Evolutionary conservation across 805 yeast species (phyloP), one percentile per base, ranked within the genome.

Genomic region (Candida nemodendra): DNA sequence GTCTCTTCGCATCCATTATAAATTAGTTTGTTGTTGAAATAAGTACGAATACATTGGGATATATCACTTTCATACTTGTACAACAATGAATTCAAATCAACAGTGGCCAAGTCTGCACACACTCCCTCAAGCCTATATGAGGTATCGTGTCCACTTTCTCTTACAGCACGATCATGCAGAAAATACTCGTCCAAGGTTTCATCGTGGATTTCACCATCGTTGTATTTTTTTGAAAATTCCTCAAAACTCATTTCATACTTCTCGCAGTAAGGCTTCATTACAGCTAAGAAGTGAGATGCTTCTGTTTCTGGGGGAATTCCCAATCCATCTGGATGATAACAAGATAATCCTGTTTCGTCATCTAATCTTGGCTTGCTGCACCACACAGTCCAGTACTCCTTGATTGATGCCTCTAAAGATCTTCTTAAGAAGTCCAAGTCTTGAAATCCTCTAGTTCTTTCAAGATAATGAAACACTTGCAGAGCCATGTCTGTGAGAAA

Each of bases 231-330:
- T 45, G 82, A 77, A 57, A 88, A 87, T 32, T 80, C 82, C 30
- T 77, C 81, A 34, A 81, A 59, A 0, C 78, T 38, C 7, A 79
- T 54, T 2, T 71, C 61, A 56, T 85, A 66, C 57, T 86, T 87
- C 33, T 73, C 63, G 26, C 84, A 79, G 54, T 75, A 87, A 3
- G 91, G 89, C 34, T 62, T 54, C 49, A 91, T 66, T 9, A 89
- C 73, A 2, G 83, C 71, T 48, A 78, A 76, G 56, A 91, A 91
- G 66, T 93, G 99, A 2, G 87, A 79, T 0, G 89, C 70, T 60
- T 91, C 99, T 1, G 97, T 90, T 59, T 91, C 99, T 5, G 97
- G 97, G 4, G 99, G 98, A 28, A 91, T 78, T n/a, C 98, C 97
- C 18, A 74, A 45, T 15, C 97, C 97, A 37, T 77, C 83, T 0